A percentile compares a stretch with the other conserved stretches of the same genome.
Conservation (phyloP, 768 basidiomycete genomes). For the Leucosporidium yakuticum region DNA sequence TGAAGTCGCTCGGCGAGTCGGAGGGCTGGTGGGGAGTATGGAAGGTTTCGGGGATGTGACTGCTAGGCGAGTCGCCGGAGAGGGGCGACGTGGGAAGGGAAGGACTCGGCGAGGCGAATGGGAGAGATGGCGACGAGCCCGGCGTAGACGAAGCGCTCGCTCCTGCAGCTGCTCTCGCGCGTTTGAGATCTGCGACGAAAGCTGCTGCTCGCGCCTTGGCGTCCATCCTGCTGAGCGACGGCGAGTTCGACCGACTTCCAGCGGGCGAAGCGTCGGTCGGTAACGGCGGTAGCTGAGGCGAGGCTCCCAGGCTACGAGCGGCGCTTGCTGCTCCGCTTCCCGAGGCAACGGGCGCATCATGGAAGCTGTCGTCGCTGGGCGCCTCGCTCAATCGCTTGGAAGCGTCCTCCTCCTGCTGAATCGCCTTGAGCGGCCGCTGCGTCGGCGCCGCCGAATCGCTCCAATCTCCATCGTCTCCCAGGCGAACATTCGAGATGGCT, state of each 20-base stretch:
- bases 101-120: background rate
- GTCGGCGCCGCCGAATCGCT: background rate
- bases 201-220: conserved; percentile 6
- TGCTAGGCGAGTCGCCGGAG: background rate
- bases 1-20: background rate
- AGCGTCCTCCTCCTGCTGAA: background rate
- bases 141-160: background rate
- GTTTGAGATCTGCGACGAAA: conserved; percentile 4
- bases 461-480: background rate
- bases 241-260: background rate
- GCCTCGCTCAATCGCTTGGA: background rate
- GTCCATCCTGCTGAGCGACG: background rate
- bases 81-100: background rate
- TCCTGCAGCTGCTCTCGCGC: conserved; percentile 1
- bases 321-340: background rate
- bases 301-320: too few relatives aligned
- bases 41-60: too few relatives aligned
- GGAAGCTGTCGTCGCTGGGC: background rate
- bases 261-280: too few relatives aligned
- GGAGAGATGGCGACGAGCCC: background rate
- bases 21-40: background rate
- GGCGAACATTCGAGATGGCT: background rate
- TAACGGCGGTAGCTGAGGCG: too few relatives aligned
- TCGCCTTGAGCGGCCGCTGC: background rate
- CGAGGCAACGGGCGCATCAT: background rate